Percentiles rank a stretch among this genome's conserved stretches.
Evolutionary conservation across 176 grass and related monocot species (phyloP).

Genomic region (Eremochloa ophiuroides): DNA sequence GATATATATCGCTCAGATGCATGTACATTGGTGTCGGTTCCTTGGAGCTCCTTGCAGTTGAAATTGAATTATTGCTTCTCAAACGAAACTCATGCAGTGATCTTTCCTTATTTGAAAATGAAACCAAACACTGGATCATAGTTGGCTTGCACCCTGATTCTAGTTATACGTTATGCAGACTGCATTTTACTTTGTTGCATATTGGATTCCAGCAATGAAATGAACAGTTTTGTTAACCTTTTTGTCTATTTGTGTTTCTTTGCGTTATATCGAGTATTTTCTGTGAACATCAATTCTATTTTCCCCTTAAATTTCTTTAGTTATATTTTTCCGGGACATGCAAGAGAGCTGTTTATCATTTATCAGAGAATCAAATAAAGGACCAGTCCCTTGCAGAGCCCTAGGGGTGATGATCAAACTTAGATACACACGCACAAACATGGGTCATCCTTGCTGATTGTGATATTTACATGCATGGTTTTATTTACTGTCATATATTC

Average conservation of each 20-base stretch:
- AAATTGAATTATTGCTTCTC: background rate
- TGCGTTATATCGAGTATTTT: slow-evolving; percentile 1
- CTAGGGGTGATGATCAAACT: background rate
- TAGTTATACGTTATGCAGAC: background rate
- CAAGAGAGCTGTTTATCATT: background rate
- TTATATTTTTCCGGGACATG: background rate
- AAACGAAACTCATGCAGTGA: background rate
- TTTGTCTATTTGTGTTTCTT: background rate
- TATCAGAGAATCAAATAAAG: background rate
- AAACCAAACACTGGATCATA: background rate
- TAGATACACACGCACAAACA: background rate
- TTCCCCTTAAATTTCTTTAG: background rate
- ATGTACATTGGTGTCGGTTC: background rate
- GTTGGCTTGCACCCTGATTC: background rate
- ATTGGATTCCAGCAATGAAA: slow-evolving; percentile 21
- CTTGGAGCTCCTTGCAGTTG: background rate
- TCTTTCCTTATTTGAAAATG: slow-evolving; percentile 2
- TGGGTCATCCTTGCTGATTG: background rate
- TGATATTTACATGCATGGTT: slow-evolving; percentile 21
- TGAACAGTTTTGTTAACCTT: background rate
- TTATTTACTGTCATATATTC: background rate
- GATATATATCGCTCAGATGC: background rate
- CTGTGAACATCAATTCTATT: background rate
- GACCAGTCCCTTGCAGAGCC: background rate
- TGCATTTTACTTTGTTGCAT: slow-evolving; percentile 14